These are phyloP conservation scores for Metschnikowia shivogae DNA, from an alignment of 805 yeast genomes.

Conservation along the genomic window DNA sequence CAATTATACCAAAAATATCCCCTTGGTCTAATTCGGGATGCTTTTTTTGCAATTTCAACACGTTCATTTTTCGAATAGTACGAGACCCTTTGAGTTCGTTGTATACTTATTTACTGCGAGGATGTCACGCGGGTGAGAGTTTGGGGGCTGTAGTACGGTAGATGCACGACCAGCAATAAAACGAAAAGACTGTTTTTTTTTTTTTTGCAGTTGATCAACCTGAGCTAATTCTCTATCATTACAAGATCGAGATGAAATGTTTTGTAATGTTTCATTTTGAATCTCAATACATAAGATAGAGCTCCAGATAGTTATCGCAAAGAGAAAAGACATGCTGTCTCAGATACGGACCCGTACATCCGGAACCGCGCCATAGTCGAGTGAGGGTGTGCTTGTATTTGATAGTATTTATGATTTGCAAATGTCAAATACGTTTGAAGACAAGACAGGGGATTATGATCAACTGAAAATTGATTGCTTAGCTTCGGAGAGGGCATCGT, in stretches of 20 bases:
- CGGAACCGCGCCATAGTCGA: neutral
- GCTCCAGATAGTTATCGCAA: too few species aligned
- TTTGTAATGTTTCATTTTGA: too few species aligned
- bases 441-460: neutral
- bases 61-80: constrained; percentile 29
- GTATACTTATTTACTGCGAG: neutral
- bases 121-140: constrained; percentile 5
- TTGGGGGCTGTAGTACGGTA: constrained; percentile 11
- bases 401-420: neutral
- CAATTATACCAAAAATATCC: constrained; percentile 80
- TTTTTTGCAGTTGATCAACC: too few species aligned
- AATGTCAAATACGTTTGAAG: neutral
- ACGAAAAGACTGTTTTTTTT: neutral
- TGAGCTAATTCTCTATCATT: too few species aligned
- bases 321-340: too few species aligned
- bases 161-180: constrained; percentile 8
- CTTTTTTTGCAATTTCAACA: constrained; percentile 57
- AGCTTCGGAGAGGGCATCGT: constrained; percentile 19
- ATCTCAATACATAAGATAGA: too few species aligned
- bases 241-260: too few species aligned
- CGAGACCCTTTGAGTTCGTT: neutral
- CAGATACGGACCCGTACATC: constrained; percentile 1
- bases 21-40: constrained; percentile 83
- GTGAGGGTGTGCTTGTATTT: too few species aligned
- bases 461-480: neutral